A percentile compares a stretch with the other conserved stretches of the same genome.
Evolutionary conservation across 768 basidiomycete genomes (phyloP).

Genomic region (Mycena vulgaris): DNA sequence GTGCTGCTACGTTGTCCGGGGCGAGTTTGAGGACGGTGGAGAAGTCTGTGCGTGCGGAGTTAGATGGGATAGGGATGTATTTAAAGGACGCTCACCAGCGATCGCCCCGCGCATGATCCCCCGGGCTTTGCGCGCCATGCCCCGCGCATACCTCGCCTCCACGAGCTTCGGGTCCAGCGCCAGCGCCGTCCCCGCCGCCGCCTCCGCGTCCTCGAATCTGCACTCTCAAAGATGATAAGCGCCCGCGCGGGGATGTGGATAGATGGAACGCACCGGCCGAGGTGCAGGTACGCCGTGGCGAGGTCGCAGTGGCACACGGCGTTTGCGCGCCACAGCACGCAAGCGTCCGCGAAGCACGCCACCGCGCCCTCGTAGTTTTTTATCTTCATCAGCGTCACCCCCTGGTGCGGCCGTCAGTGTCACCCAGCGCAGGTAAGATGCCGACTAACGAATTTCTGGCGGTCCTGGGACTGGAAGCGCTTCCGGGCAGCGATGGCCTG

Average conservation of each 20-base stretch:
- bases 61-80: neutral
- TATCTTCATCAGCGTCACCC: conserved; percentile 34
- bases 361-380: conserved; percentile 38
- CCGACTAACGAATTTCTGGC: conserved; percentile 25
- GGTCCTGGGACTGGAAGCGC: conserved; percentile 5
- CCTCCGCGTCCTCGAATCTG: conserved; percentile 35
- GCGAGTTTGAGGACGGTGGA: conserved; percentile 30
- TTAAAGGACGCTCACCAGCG: conserved; percentile 19
- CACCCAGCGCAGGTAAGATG: neutral
- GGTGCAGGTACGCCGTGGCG: conserved; percentile 38
- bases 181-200: conserved; percentile 27
- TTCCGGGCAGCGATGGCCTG: neutral
- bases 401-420: neutral
- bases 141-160: conserved; percentile 37
- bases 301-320: conserved; percentile 37
- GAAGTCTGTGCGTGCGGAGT: conserved; percentile 30
- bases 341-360: conserved; percentile 30
- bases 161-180: conserved; percentile 38
- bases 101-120: conserved; percentile 24
- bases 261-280: conserved; percentile 28
- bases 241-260: neutral
- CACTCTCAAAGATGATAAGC: neutral
- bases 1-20: conserved; percentile 30
- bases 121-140: conserved; percentile 36
- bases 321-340: conserved; percentile 32